phyloP scores from a whole-genome alignment of 2,329 filamentous ascomycete genomes.

The Exophiala sp. region DNA sequence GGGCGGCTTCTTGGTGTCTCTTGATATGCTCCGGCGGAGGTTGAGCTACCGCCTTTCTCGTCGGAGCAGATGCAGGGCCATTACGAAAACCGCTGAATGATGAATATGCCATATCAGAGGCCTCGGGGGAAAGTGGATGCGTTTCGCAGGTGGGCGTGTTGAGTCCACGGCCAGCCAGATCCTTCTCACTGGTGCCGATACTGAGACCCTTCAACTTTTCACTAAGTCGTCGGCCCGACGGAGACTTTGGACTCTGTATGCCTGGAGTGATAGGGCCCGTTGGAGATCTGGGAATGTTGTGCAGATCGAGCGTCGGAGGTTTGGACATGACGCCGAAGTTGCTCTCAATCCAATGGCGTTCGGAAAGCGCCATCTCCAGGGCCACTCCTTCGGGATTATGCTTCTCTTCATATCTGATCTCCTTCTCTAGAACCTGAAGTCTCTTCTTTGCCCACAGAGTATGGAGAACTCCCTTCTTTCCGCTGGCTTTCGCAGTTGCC shows the following conservation, averaged over 20 bases:
- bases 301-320: conserved; percentile 30
- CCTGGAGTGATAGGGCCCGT: conserved; percentile 51
- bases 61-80: conserved; percentile 28
- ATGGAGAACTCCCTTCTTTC: conserved; percentile 75
- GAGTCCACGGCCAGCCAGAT: conserved; percentile 43
- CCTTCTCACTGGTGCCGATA: conserved; percentile 64
- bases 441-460: conserved; percentile 86
- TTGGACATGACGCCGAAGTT: conserved; percentile 62
- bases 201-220: conserved; percentile 77
- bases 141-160: conserved; percentile 30
- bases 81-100: conserved; percentile 57
- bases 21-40: conserved; percentile 38
- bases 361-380: conserved; percentile 73
- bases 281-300: conserved; percentile 27
- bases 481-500: conserved; percentile 57
- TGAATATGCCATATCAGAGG: conserved; percentile 58
- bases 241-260: conserved; percentile 48
- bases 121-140: conserved; percentile 56
- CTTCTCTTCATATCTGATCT: conserved; percentile 68
- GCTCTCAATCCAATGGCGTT: conserved; percentile 77
- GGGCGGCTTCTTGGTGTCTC: conserved; percentile 34
- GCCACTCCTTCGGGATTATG: conserved; percentile 75
- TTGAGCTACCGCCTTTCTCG: conserved; percentile 33
- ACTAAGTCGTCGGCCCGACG: conserved; percentile 62
- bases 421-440: conserved; percentile 65